Evolutionary conservation across 192 early-diverging fungal genomes (phyloP), one percentile per base, ranked within the genome.

Genomic region (Coemansia reversa): DNA sequence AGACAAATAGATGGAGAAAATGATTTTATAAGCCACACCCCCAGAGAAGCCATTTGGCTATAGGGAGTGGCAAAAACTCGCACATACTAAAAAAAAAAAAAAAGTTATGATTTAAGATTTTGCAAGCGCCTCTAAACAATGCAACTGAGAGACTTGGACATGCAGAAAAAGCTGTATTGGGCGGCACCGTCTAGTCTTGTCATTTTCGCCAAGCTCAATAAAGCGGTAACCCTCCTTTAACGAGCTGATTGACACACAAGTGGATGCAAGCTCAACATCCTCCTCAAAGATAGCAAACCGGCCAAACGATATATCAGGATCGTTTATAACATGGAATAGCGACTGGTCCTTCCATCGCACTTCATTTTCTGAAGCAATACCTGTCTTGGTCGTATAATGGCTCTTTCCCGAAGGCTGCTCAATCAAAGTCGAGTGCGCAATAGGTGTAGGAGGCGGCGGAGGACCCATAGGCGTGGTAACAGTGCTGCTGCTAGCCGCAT

Each of bases 211-310:
- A 14, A 82, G 74, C 74, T 82, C 79, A 25, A 76, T 55, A 27
- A 64, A 73, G 25, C 79, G 55, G 48, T 82, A 70, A 0, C 79
- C 79, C 19, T 82, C 70, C 52, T 69, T 76, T 22, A 82, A 61
- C n/a, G 74, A 50, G 16, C 54, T 60, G 3, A 76, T 55, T 1
- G 66, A 33, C 51, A 82, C 52, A 30, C 67, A 82, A 22, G 79
- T 56, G 1, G 70, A 73, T 23, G 63, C 79, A 39, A 76, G 32
- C 42, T 82, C 79, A 1, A 28, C 48, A 33, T 82, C 79, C 23
- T 82, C 79, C 5, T 82, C 74, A 28, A 67, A 33, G 5, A 76
- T 16, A n/a, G 70, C 22, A 12, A 82, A 33, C 3, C 79, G 66
- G 30, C 69, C 64, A 73, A 82, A 82, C 57, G 79, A 60, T 5